phyloP scores from a whole-genome alignment of 306 rosid genomes.

The Bauhinia variegata region DNA sequence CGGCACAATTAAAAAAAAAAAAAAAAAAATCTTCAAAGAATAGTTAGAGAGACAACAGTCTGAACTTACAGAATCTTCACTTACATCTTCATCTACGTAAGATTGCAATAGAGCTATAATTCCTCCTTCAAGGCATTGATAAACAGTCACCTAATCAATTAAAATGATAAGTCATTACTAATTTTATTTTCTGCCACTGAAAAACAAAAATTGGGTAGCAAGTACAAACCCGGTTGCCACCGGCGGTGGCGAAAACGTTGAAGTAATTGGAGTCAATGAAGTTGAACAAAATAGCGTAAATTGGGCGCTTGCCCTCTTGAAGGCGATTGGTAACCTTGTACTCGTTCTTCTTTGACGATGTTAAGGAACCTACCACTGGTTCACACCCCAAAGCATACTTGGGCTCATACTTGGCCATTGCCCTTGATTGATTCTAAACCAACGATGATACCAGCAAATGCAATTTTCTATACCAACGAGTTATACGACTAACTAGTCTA shows the following conservation, averaged over 20 bases:
- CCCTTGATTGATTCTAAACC: background rate
- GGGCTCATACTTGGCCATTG: constrained; percentile 45
- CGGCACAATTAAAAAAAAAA: no score
- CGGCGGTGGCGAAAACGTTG: constrained; percentile 89
- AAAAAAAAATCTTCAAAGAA: background rate
- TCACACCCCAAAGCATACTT: constrained; percentile 68
- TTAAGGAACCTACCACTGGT: constrained; percentile 71
- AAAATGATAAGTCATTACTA: constrained; percentile 5
- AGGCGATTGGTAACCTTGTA: constrained; percentile 87
- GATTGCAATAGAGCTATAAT: constrained; percentile 90
- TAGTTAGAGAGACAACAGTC: background rate
- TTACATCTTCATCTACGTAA: constrained; percentile 91
- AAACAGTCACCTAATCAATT: constrained; percentile 60
- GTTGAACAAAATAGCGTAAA: constrained; percentile 88
- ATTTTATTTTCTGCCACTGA: background rate
- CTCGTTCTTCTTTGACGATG: constrained; percentile 62
- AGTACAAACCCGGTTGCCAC: constrained; percentile 78
- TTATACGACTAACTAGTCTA: background rate
- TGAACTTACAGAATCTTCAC: constrained; percentile 60
- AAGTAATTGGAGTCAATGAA: constrained; percentile 81
- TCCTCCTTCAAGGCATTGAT: constrained; percentile 79
- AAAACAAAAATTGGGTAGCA: background rate
- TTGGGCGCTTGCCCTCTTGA: constrained; percentile 90
- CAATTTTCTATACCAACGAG: background rate
- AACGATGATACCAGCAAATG: background rate